phyloP scores from a whole-genome alignment of 140 eudicot genomes.

The Anethum foeniculum region DNA sequence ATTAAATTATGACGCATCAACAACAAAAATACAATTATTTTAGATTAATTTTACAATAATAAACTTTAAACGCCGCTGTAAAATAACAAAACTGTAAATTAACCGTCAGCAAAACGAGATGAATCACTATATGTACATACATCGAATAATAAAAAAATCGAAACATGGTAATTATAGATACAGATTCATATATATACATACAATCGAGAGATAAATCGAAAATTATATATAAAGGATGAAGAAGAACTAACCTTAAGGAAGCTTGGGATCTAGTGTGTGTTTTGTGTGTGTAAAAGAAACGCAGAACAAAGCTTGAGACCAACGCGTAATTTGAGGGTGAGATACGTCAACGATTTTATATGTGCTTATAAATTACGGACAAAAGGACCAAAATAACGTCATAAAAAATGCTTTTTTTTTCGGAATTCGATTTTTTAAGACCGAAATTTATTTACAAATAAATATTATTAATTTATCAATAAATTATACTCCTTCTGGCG shows the following conservation, averaged over 20 bases:
- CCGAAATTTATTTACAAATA: no score
- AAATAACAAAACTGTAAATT: not conserved
- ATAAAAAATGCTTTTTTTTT: no score
- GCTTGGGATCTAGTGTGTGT: not conserved
- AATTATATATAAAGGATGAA: not conserved
- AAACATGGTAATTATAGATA: not conserved
- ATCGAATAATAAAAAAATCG: no score
- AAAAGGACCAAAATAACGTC: no score
- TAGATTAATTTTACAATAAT: not conserved
- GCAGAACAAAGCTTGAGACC: constrained; percentile 19
- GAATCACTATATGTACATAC: no score
- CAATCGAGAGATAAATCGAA: not conserved
- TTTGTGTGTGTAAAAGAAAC: not conserved
- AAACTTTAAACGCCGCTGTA: no score
- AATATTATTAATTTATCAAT: no score
- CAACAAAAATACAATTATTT: not conserved
- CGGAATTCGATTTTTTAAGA: no score
- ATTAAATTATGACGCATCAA: no score
- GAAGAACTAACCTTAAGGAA: not conserved
- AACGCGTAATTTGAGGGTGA: constrained; percentile 10
- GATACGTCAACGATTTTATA: not conserved
- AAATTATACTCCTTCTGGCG: no score
- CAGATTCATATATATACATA: not conserved
- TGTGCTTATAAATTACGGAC: no score
- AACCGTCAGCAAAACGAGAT: no score